phyloP scores from a whole-genome alignment of 306 rosid genomes.

The Gleditsia sinensis region DNA sequence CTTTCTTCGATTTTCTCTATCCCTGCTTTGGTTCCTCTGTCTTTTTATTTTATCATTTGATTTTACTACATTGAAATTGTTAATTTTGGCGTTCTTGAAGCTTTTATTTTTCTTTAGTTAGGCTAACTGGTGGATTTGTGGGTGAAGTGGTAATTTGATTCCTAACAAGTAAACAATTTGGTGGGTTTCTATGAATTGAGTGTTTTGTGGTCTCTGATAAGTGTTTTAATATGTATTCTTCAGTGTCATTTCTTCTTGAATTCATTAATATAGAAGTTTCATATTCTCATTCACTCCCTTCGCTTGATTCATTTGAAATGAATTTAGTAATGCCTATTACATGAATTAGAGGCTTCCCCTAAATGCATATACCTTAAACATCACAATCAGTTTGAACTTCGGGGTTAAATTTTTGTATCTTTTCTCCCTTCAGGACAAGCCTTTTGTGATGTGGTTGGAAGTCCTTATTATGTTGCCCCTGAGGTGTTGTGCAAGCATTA shows the following conservation, averaged over 20 bases:
- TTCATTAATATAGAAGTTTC: neutral
- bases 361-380: neutral
- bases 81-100: neutral
- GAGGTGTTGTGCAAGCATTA: slow-evolving; percentile 81
- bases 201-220: slow-evolving; percentile 20
- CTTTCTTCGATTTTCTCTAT: neutral
- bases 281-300: neutral
- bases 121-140: neutral
- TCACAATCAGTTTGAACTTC: neutral
- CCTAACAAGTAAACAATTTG: neutral
- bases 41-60: neutral
- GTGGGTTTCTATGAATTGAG: neutral
- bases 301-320: neutral
- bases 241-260: neutral
- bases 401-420: slow-evolving; percentile 10
- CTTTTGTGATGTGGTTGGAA: slow-evolving; percentile 76
- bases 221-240: neutral
- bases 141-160: neutral
- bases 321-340: slow-evolving; percentile 1
- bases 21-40: neutral
- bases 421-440: slow-evolving; percentile 59
- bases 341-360: neutral
- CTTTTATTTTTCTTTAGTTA: neutral
- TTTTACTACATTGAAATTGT: neutral
- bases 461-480: slow-evolving; percentile 90